These are phyloP conservation scores for Oxyria digyna DNA, from an alignment of 148 eudicot genomes.

Conservation along the genomic window DNA sequence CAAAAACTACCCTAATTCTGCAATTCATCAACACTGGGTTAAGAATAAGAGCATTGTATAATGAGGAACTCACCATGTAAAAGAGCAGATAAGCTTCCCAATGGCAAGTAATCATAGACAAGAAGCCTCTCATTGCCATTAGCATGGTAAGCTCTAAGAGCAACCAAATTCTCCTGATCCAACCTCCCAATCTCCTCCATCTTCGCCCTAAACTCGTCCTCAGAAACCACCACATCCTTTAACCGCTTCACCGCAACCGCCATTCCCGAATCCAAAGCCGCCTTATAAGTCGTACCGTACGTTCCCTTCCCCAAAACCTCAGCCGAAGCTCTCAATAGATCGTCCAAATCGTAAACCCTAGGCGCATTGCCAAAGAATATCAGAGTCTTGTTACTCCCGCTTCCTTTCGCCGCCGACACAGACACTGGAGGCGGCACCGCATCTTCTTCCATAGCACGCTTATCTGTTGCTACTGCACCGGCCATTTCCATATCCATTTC, in stretches of 20 bases:
- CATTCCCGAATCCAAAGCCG: conserved; percentile 60
- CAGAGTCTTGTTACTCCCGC: conserved; percentile 33
- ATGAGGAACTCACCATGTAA: conserved; percentile 46
- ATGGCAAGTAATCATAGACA: conserved; percentile 78
- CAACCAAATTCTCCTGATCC: conserved; percentile 74
- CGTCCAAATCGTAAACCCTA: conserved; percentile 66
- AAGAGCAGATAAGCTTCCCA: conserved; percentile 87
- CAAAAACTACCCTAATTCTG: not conserved
- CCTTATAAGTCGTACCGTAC: conserved; percentile 89
- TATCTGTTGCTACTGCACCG: conserved; percentile 14
- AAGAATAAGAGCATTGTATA: not conserved
- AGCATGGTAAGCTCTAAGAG: conserved; percentile 74
- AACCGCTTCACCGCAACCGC: conserved; percentile 80
- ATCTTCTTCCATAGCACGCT: not conserved
- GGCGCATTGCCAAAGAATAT: conserved; percentile 54
- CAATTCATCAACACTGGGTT: not conserved
- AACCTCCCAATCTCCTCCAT: conserved; percentile 66
- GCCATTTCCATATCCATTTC: conserved; percentile 27
- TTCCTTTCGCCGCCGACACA: conserved; percentile 26
- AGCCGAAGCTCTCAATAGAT: conserved; percentile 74
- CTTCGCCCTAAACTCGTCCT: conserved; percentile 60
- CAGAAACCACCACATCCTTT: conserved; percentile 58
- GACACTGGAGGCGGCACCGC: conserved; percentile 16
- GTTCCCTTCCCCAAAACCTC: conserved; percentile 93
- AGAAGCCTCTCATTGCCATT: conserved; percentile 81